A percentile compares a stretch with the other conserved stretches of the same genome.
These are phyloP conservation scores for Ganoderma lingzhi DNA, from an alignment of 1,284 basidiomycete genomes.

Conservation along the genomic window DNA sequence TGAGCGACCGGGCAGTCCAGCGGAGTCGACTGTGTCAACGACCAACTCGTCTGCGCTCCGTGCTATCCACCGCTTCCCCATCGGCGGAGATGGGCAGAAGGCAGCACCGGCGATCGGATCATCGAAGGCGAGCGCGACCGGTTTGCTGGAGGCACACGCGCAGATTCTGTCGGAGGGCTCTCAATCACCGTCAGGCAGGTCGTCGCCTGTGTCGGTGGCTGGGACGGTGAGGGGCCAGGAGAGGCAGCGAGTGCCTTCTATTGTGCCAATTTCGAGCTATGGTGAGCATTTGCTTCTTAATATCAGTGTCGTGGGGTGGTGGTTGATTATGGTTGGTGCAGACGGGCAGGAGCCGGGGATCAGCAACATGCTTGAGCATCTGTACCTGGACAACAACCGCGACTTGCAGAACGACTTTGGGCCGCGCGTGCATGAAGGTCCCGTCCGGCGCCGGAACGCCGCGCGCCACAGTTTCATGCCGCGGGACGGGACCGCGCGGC, in stretches of 20 bases:
- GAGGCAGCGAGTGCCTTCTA: slow-evolving; percentile 55
- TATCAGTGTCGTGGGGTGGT: background rate
- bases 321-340: slow-evolving; percentile 38
- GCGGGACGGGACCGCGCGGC: slow-evolving; percentile 63
- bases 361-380: slow-evolving; percentile 84
- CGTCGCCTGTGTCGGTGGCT: slow-evolving; percentile 71
- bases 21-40: slow-evolving; percentile 76
- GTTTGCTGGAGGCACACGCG: slow-evolving; percentile 75
- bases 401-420: slow-evolving; percentile 92
- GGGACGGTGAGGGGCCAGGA: slow-evolving; percentile 58
- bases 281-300: slow-evolving; percentile 52
- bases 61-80: slow-evolving; percentile 61
- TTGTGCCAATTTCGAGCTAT: slow-evolving; percentile 72
- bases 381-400: slow-evolving; percentile 88
- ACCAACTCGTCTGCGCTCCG: slow-evolving; percentile 69
- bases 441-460: slow-evolving; percentile 76
- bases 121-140: slow-evolving; percentile 78
- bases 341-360: slow-evolving; percentile 91
- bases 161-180: slow-evolving; percentile 69
- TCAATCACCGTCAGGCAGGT: slow-evolving; percentile 71
- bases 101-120: slow-evolving; percentile 87
- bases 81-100: slow-evolving; percentile 80
- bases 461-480: slow-evolving; percentile 68
- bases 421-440: slow-evolving; percentile 82
- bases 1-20: slow-evolving; percentile 73